Conservation (phyloP, 257 asterid species). For the Ajuga chamaepitys region DNA sequence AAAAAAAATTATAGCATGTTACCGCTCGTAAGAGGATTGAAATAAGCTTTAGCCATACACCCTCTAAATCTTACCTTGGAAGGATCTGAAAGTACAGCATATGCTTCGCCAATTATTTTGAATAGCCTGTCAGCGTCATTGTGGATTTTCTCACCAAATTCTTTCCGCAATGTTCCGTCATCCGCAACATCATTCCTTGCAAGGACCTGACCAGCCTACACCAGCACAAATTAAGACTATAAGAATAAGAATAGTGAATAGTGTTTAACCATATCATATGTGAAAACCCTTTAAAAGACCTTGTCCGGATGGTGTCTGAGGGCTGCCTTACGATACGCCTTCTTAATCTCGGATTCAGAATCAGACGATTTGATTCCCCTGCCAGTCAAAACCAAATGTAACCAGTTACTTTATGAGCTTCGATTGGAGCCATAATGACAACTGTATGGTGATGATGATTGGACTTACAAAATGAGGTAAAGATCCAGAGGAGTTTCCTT, state of each 20-base stretch:
- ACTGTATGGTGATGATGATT: neutral
- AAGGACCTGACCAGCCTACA: conserved; percentile 76
- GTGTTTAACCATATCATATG: neutral
- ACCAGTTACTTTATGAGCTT: neutral
- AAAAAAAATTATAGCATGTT: too few species aligned
- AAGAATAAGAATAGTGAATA: conserved; percentile 4
- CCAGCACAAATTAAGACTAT: conserved; percentile 19
- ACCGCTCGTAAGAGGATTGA: too few species aligned
- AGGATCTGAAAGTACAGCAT: conserved; percentile 80
- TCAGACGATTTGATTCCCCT: conserved; percentile 86
- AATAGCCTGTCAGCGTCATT: conserved; percentile 83
- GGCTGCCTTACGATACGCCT: conserved; percentile 95
- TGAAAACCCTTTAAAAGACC: conserved; percentile 34
- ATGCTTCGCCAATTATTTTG: conserved; percentile 93
- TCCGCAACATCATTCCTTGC: conserved; percentile 59
- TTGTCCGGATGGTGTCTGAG: conserved; percentile 96
- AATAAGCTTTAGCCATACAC: too few species aligned
- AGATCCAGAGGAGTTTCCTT: conserved; percentile 55
- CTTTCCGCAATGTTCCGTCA: conserved; percentile 69
- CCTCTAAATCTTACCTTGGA: conserved; percentile 47
- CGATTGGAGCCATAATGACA: neutral
- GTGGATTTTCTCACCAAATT: conserved; percentile 65
- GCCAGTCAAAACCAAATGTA: conserved; percentile 18
- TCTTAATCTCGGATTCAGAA: conserved; percentile 84
- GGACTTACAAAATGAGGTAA: conserved; percentile 79